phyloP scores from a whole-genome alignment of 2,329 filamentous ascomycete species.

The Aspergillus puulaauensis region DNA sequence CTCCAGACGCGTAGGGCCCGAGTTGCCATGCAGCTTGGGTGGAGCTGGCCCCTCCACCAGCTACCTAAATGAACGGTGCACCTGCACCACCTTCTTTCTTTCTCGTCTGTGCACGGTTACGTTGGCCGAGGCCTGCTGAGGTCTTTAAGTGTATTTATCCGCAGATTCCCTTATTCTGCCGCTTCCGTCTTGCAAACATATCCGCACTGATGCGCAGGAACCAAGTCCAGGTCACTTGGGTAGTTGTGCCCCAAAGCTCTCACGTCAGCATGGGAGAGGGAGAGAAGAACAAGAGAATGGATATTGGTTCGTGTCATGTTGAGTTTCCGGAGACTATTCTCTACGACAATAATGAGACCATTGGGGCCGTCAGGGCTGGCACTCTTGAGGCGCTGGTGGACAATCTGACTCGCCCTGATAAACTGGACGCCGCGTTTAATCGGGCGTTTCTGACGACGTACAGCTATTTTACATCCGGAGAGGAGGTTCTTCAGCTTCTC shows the following conservation, averaged over 20 bases:
- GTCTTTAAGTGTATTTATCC: too few species aligned
- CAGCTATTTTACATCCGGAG: constrained; percentile 81
- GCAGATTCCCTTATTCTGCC: too few species aligned
- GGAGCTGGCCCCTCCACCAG: not conserved
- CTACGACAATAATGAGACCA: not conserved
- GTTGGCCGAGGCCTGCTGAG: not conserved
- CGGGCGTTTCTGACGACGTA: constrained; percentile 94
- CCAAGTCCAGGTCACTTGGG: too few species aligned
- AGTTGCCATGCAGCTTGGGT: constrained; percentile 1
- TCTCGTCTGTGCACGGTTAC: not conserved
- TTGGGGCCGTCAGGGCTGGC: not conserved
- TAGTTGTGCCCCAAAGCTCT: too few species aligned
- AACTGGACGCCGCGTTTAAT: constrained; percentile 87
- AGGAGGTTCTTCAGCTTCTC: constrained; percentile 83
- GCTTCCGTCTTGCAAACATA: too few species aligned
- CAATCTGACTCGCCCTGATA: constrained; percentile 88
- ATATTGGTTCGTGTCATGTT: not conserved
- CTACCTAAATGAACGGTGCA: not conserved
- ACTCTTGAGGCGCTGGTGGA: constrained; percentile 78
- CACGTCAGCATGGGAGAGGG: too few species aligned
- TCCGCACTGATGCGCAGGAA: too few species aligned
- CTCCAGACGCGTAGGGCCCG: not conserved
- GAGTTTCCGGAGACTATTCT: not conserved
- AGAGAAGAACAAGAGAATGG: too few species aligned
- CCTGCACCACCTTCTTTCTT: not conserved